Evolutionary conservation across 257 asterid species (phyloP).

Genomic region (Anisodus acutangulus): DNA sequence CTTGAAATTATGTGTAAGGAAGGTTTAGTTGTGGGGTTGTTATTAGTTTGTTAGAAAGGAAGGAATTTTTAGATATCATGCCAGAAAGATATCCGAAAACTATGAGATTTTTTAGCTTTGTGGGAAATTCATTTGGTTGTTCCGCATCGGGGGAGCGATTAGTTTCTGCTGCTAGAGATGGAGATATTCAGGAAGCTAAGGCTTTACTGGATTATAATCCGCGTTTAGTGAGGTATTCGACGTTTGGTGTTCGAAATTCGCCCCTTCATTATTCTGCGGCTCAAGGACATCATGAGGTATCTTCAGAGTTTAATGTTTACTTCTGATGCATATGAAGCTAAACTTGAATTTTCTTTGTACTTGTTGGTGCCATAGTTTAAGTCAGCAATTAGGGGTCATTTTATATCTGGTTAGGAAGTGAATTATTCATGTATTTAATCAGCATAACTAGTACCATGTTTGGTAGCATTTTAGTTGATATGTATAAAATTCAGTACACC

Average conservation of each 20-base stretch:
- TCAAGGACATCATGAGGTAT: constrained; percentile 93
- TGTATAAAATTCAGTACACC: too few relatives aligned
- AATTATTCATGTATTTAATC: too few relatives aligned
- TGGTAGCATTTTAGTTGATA: too few relatives aligned
- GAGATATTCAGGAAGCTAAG: constrained; percentile 93
- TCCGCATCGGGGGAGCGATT: constrained; percentile 91
- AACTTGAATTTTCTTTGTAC: constrained; percentile 23
- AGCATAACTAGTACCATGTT: too few relatives aligned
- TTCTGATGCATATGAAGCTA: not conserved
- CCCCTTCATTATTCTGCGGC: constrained; percentile 94
- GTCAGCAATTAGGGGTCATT: not conserved
- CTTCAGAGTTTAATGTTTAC: not conserved
- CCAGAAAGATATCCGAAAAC: constrained; percentile 35
- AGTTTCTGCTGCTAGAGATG: constrained; percentile 94
- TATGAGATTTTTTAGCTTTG: constrained; percentile 74
- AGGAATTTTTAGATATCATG: constrained; percentile 34
- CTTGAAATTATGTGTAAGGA: constrained; percentile 42
- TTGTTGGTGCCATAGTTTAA: constrained; percentile 23
- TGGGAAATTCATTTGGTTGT: constrained; percentile 92
- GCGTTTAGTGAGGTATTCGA: constrained; percentile 78
- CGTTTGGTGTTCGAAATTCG: constrained; percentile 87
- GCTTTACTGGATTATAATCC: constrained; percentile 88
- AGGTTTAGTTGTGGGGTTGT: constrained; percentile 48
- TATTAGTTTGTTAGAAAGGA: constrained; percentile 49
- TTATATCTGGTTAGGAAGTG: too few relatives aligned